These are phyloP conservation scores for Hymenochaete sp. DNA, from an alignment of 1,284 basidiomycete species.

Conservation along the genomic window DNA sequence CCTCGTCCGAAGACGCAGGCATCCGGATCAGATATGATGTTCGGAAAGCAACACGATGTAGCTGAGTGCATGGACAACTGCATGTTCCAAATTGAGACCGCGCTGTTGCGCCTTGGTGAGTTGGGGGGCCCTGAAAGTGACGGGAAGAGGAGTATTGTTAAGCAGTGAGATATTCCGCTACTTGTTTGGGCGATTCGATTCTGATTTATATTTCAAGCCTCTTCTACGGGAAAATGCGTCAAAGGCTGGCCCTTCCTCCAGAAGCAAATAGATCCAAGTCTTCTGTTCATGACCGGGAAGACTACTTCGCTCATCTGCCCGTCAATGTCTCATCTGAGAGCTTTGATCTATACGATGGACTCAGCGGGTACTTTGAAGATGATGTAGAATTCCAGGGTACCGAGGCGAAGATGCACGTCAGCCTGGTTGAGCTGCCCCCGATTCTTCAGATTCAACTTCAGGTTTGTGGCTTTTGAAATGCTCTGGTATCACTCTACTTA, in stretches of 20 bases:
- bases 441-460: slow-evolving; percentile 93
- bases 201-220: slow-evolving; percentile 39
- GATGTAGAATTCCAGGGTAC: slow-evolving; percentile 84
- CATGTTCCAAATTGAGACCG: slow-evolving; percentile 96
- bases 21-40: slow-evolving; percentile 81
- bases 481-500: slow-evolving; percentile 6
- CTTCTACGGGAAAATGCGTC: slow-evolving; percentile 82
- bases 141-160: slow-evolving; percentile 67
- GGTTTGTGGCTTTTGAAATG: slow-evolving; percentile 34
- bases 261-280: slow-evolving; percentile 40
- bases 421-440: slow-evolving; percentile 81
- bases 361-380: slow-evolving; percentile 89
- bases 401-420: slow-evolving; percentile 82
- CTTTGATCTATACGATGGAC: slow-evolving; percentile 87
- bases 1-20: slow-evolving; percentile 47
- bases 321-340: slow-evolving; percentile 87
- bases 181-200: not conserved
- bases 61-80: slow-evolving; percentile 99
- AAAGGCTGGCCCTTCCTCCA: slow-evolving; percentile 50
- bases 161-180: slow-evolving; percentile 43
- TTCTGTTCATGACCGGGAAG: slow-evolving; percentile 77
- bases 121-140: slow-evolving; percentile 38
- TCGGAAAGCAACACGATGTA: slow-evolving; percentile 96
- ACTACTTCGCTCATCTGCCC: slow-evolving; percentile 88
- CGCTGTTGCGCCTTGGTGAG: slow-evolving; percentile 71